Base-by-base conservation (phyloP, 1,139 yeast genomes). In the Magnusiomyces tetraspermus region DNA sequence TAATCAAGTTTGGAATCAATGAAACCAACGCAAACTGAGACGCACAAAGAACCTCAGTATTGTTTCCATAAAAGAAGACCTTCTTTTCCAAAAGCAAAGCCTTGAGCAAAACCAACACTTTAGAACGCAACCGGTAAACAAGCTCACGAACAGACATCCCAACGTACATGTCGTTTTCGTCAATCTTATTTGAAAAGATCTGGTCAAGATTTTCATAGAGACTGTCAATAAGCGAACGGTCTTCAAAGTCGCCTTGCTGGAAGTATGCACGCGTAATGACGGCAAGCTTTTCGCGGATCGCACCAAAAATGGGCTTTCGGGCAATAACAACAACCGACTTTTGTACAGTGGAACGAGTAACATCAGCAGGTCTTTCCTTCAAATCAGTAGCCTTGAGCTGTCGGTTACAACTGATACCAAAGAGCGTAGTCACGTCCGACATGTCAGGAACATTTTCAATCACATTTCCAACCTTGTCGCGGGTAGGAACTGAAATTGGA, bases 361-460 rank as follows among this genome's bases (percentile, higher is more conserved):
- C 79, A 58, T 85, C 92, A 24, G 76, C 75, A 53, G 82, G 78
- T 54, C 78, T 71, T 51, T 75, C 76, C 31, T 78, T 63, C 53
- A 92, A 71, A 38, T 83, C 84, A 37, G 78, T 76, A 1, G 86
- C 74, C 53, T 79, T 76, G 45, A 89, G 77, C 67, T 92, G 97
- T 48, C 96, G 76, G 28, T 90, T 89, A 68, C 98, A 92, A 0
- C 96, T 85, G 58, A 96, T 86, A 0, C 96, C 98, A 73, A 92
- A 92, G 19, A 89, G 69, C 0, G 98, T 92, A 23, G 83, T 79
- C 41, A 80, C 72, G 56, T 76, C 71, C 6, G 80, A 78, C 61
- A 67, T 66, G 53, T 68, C 68, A 11, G 63, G 59, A 36, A 60
- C 59, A 43, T 59, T 62, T 49, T 61, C 66, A 24, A 65, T 49